Evolutionary conservation across 495 filamentous ascomycete species (phyloP), one percentile per base, ranked within the genome.

Genomic region (Xylaria grammica): DNA sequence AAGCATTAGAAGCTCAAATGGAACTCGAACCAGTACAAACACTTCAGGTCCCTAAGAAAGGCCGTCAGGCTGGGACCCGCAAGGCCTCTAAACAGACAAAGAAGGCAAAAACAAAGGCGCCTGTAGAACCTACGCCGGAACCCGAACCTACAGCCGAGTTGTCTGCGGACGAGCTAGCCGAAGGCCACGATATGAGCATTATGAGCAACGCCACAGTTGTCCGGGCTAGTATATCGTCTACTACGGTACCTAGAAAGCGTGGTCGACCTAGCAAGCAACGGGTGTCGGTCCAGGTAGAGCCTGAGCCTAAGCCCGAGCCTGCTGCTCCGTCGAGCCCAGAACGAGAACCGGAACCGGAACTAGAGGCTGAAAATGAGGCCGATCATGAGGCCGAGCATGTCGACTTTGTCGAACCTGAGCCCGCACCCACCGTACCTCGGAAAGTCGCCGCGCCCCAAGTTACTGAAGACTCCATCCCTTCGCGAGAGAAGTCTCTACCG

Each of bases 231-330:
- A 26, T 70, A 9, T 63, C 69, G 8, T 67, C 62, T 5, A 48
- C 27, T 29, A 45, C 66, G 15, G 74, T 79, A 38, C 74, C 78
- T 10, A 77, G 77, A 49, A 86, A 83, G 51, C 84, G 82, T 55
- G 73, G 68, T 45, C 74, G 76, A 69, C 72, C 65, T 3, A 74
- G 76, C 27, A 87, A 84, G 68, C 86, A 86, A 68, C 65, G 73
- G 2, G 62, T 66, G 2, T 44, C 49, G 48, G 67, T 40, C 10
- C 52, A 40, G 40, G 50, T 22, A 51, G 53, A 52, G 13, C 20
- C 24, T 17, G 53, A 57, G 34, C 32, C 15, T 10, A 4, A 60
- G 26, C n/a, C 26, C 27, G 22, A 36, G 11, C 20, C 22, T 29
- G 32, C 32, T 19, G 15, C 19, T 20, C 30, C 2, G n/a, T 26